These are phyloP conservation scores for Amphicarpaea edgeworthii DNA, from an alignment of 306 rosid genomes.

Conservation along the genomic window DNA sequence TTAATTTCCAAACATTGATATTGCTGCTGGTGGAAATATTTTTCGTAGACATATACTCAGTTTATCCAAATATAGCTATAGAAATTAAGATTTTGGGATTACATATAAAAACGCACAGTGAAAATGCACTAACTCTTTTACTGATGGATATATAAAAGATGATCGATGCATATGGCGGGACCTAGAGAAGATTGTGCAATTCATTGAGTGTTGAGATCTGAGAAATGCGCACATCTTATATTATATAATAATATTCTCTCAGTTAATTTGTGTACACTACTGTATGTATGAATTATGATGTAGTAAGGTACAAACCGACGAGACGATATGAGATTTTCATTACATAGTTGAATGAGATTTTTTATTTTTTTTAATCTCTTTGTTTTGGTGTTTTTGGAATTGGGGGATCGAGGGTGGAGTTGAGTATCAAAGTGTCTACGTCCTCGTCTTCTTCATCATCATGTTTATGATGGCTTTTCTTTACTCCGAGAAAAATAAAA, in stretches of 20 bases:
- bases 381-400: background rate
- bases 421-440: constrained; percentile 49
- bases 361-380: background rate
- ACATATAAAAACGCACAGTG: background rate
- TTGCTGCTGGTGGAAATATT: background rate
- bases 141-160: background rate
- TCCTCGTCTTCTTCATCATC: constrained; percentile 40
- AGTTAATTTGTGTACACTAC: background rate
- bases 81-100: background rate
- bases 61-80: background rate
- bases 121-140: background rate
- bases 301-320: background rate
- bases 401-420: constrained; percentile 36
- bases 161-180: no score
- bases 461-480: constrained; percentile 43
- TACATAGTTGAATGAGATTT: background rate
- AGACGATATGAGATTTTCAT: background rate
- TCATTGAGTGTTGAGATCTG: no score
- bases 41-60: background rate
- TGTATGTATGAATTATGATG: background rate
- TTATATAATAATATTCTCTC: constrained; percentile 56
- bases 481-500: background rate
- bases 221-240: background rate
- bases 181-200: no score
- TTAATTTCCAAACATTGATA: background rate